Base-by-base conservation (phyloP, 345 rosid species). In the Gossypium turneri region DNA sequence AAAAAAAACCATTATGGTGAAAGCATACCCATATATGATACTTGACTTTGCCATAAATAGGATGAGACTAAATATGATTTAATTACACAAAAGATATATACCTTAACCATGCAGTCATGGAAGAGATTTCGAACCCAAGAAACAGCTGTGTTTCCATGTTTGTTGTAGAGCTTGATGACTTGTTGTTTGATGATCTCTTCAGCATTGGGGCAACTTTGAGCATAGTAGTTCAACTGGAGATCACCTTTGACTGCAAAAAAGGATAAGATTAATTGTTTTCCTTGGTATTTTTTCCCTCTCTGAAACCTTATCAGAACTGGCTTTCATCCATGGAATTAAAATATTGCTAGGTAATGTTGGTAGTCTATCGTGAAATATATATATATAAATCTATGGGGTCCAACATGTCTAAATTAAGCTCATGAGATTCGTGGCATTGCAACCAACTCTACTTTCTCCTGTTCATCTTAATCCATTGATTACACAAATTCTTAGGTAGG, bases 121-220 rank as follows among this genome's bases (percentile, higher is more conserved):
- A 94, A 94, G 82, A 94, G 92, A 83, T 92, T 94, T 61, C 97
- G 85, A 74, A 92, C 85, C 98, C 95, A 94, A 6, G 97, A 91
- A 29, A 94, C 88, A 13, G 97, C 95, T 0, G 97, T 92, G 77
- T 94, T 94, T 70, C 97, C 95, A 65, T 92, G 95, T 58, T 86
- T 81, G n/a, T 86, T 44, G 77, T 92, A 92, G 41, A 94, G 89
- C 1, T 73, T 80, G 64, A 63, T 77, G 59, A 94, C 97, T 78
- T 90, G 82, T 72, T 85, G 83, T 75, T 87, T 88, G 80, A 92
- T 82, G 65, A 92, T 87, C 38, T 88, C 94, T 80, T 94, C 98
- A 57, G 97, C 97, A 70, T 86, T 85, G 7, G 95, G 92, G 72
- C 95, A 92, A 69, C 87, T 92, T 22, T 86, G 53, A 24, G 80